Conservation (phyloP, 169 alveolate species). For the Miamiensis avidus region DNA sequence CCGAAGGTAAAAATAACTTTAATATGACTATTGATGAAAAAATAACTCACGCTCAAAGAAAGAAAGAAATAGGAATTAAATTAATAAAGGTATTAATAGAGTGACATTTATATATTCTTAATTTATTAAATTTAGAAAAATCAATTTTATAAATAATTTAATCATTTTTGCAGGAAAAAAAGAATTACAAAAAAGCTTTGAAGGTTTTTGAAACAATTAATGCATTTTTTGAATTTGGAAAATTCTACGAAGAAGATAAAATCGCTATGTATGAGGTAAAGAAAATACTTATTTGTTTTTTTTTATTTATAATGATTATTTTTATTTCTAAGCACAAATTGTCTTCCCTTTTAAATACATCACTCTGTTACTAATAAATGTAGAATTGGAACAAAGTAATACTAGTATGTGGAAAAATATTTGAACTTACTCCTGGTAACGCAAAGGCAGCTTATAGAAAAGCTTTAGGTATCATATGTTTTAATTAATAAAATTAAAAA, state of each 20-base stretch:
- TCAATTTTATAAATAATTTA: no score
- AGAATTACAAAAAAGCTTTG: slow-evolving; percentile 38
- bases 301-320: not conserved
- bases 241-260: slow-evolving; percentile 34
- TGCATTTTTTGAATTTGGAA: slow-evolving; percentile 50
- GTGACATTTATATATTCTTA: not conserved
- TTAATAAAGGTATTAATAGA: slow-evolving; percentile 6
- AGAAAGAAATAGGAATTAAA: slow-evolving; percentile 27
- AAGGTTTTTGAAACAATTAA: slow-evolving; percentile 38
- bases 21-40: slow-evolving; percentile 45
- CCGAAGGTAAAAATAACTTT: slow-evolving; percentile 41
- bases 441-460: slow-evolving; percentile 36
- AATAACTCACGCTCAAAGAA: slow-evolving; percentile 34
- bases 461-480: slow-evolving; percentile 13
- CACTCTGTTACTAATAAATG: slow-evolving; percentile 24
- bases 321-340: slow-evolving; percentile 19
- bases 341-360: slow-evolving; percentile 29
- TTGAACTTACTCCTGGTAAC: slow-evolving; percentile 16
- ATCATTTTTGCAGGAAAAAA: slow-evolving; percentile 19
- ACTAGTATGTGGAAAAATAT: slow-evolving; percentile 30
- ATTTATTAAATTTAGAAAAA: no score
- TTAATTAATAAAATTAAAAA: slow-evolving; percentile 32
- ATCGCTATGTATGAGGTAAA: slow-evolving; percentile 21
- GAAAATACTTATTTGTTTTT: no score
- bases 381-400: slow-evolving; percentile 30